These are phyloP conservation scores for Polytrichum formosum DNA, from an alignment of 225 moss, liverwort and hornwort species.

Conservation along the genomic window DNA sequence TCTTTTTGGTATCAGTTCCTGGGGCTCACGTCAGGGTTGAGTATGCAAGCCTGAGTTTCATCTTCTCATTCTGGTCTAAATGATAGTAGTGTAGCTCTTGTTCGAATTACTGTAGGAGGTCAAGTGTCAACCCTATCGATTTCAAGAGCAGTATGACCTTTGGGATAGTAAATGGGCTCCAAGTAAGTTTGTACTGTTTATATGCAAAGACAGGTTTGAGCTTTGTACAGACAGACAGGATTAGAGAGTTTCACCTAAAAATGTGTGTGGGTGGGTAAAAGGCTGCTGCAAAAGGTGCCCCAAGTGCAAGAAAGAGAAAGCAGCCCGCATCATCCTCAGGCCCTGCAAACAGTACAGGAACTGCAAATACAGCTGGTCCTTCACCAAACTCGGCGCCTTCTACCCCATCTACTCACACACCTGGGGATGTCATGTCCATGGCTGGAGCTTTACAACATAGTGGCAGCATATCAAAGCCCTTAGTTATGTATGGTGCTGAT, in stretches of 20 bases:
- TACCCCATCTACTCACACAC: slow-evolving; percentile 99
- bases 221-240: slow-evolving; percentile 52
- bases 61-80: background rate
- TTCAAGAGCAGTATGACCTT: slow-evolving; percentile 13
- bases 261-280: slow-evolving; percentile 72
- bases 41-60: background rate
- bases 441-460: slow-evolving; percentile 93
- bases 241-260: slow-evolving; percentile 68
- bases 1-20: background rate
- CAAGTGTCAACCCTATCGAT: slow-evolving; percentile 5
- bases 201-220: slow-evolving; percentile 61
- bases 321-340: slow-evolving; percentile 98
- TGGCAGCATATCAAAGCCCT: slow-evolving; percentile 97
- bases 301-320: slow-evolving; percentile 94
- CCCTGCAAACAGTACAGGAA: slow-evolving; percentile 99
- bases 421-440: slow-evolving; percentile 98
- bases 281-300: slow-evolving; percentile 93
- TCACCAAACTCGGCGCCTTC: slow-evolving; percentile 99
- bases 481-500: slow-evolving; percentile 99
- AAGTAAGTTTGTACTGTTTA: slow-evolving; percentile 61
- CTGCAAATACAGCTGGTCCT: slow-evolving; percentile 95
- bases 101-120: background rate
- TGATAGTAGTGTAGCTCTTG: background rate
- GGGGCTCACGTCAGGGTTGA: background rate
- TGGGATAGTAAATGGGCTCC: slow-evolving; percentile 38